phyloP scores from a whole-genome alignment of 345 rosid genomes.

The Raphanus sativus region DNA sequence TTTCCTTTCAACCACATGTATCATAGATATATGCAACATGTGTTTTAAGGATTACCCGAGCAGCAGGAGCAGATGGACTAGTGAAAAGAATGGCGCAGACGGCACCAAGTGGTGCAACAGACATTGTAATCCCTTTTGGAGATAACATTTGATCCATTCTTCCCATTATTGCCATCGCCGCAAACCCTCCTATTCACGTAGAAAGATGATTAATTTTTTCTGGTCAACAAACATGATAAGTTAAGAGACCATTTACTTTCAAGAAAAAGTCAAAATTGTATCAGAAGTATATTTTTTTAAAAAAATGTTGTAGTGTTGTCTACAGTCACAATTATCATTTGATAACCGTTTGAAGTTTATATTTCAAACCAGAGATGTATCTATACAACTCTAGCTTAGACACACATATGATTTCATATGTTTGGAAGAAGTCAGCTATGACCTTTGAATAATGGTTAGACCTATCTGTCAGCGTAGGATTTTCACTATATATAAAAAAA shows the following conservation, averaged over 20 bases:
- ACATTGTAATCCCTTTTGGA: slow-evolving; percentile 70
- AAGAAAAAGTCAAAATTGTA: not conserved
- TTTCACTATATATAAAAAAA: slow-evolving; percentile 18
- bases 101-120: slow-evolving; percentile 90
- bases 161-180: slow-evolving; percentile 89
- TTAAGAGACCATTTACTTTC: not conserved
- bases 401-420: slow-evolving; percentile 4
- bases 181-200: slow-evolving; percentile 72
- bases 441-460: slow-evolving; percentile 10
- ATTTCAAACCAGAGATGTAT: not conserved
- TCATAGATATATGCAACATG: not conserved
- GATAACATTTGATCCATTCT: slow-evolving; percentile 76
- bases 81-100: slow-evolving; percentile 82
- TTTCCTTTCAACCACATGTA: not conserved
- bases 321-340: not conserved
- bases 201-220: not conserved
- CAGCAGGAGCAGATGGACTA: slow-evolving; percentile 82
- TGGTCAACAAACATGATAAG: not conserved
- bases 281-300: not conserved
- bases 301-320: not conserved
- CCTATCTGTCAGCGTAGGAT: slow-evolving; percentile 6
- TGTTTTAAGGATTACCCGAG: slow-evolving; percentile 41
- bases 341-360: not conserved
- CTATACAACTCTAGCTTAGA: slow-evolving; percentile 13
- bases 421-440: slow-evolving; percentile 21